Evolutionary conservation across 768 basidiomycete genomes (phyloP).

Genomic region (Lactifluus hygrophoroides): DNA sequence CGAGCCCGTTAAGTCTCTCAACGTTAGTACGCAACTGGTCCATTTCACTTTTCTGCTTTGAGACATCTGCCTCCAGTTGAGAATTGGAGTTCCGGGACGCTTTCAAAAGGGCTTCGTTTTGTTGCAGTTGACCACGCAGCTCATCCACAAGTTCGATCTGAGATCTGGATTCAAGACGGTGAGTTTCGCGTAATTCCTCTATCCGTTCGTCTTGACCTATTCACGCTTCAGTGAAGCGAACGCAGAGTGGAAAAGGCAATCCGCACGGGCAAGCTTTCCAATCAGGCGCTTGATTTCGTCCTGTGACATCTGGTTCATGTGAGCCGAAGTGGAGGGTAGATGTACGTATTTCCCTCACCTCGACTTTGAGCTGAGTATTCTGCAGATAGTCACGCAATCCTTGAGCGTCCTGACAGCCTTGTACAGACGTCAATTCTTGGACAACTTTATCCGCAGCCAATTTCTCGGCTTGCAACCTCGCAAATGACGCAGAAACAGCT

Average conservation of each 20-base stretch:
- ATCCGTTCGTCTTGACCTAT: constrained; percentile 78
- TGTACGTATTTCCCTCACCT: constrained; percentile 43
- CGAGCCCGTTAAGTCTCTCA: constrained; percentile 46
- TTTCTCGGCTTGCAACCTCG: constrained; percentile 66
- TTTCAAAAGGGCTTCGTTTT: constrained; percentile 61
- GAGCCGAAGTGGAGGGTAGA: neutral
- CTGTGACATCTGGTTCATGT: constrained; percentile 44
- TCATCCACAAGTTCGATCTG: constrained; percentile 66
- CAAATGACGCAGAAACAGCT: constrained; percentile 78
- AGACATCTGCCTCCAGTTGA: constrained; percentile 40
- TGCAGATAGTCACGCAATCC: constrained; percentile 68
- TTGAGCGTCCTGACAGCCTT: constrained; percentile 52
- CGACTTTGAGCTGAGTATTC: constrained; percentile 55
- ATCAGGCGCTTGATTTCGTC: constrained; percentile 75
- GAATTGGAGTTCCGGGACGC: constrained; percentile 44
- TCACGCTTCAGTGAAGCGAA: constrained; percentile 6
- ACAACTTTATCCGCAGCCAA: constrained; percentile 59
- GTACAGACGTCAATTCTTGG: constrained; percentile 60
- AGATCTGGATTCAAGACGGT: constrained; percentile 71
- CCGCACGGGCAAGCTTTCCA: constrained; percentile 63
- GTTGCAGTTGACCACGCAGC: constrained; percentile 56
- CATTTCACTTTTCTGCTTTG: constrained; percentile 46
- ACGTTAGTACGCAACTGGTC: constrained; percentile 56
- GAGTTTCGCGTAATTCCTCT: constrained; percentile 78
- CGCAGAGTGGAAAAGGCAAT: neutral